phyloP scores from a whole-genome alignment of 805 yeast genomes.

The Wickerhamomyces pijperi region DNA sequence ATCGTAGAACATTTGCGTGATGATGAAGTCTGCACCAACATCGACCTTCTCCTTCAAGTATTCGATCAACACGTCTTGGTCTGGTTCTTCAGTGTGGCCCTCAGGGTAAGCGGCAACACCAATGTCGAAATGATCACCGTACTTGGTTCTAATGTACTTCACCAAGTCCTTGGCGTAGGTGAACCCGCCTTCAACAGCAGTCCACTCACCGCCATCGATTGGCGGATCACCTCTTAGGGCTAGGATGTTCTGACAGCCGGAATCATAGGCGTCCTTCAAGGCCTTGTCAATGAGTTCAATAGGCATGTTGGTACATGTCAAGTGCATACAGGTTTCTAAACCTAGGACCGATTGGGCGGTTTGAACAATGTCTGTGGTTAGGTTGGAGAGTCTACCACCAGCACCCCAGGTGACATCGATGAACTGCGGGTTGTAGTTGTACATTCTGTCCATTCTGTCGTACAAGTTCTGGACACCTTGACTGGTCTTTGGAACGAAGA shows the following conservation, averaged over 20 bases:
- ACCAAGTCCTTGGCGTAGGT: slow-evolving; percentile 82
- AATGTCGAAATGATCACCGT: slow-evolving; percentile 84
- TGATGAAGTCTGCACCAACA: slow-evolving; percentile 86
- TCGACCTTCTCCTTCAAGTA: slow-evolving; percentile 83
- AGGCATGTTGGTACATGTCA: slow-evolving; percentile 95
- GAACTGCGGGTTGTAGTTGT: slow-evolving; percentile 79
- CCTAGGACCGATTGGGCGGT: slow-evolving; percentile 87
- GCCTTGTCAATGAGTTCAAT: slow-evolving; percentile 74
- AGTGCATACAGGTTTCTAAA: slow-evolving; percentile 93
- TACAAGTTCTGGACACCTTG: slow-evolving; percentile 95
- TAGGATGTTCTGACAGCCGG: slow-evolving; percentile 91
- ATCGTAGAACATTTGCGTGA: slow-evolving; percentile 97
- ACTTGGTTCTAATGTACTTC: slow-evolving; percentile 56
- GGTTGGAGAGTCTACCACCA: slow-evolving; percentile 76
- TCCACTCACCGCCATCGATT: slow-evolving; percentile 38
- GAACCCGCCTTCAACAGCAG: slow-evolving; percentile 62
- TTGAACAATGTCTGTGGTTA: slow-evolving; percentile 86
- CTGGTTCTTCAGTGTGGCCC: slow-evolving; percentile 83
- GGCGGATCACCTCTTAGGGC: slow-evolving; percentile 97
- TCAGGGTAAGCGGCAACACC: slow-evolving; percentile 98
- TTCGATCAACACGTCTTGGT: slow-evolving; percentile 34
- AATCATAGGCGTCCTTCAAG: slow-evolving; percentile 67
- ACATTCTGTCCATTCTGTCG: slow-evolving; percentile 97
- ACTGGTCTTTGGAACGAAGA: slow-evolving; percentile 92
- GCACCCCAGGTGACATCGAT: slow-evolving; percentile 98